Percentiles rank a stretch among this genome's conserved stretches.
phyloP scores from a whole-genome alignment of 768 basidiomycete species.

The Kwoniella shandongensis region DNA sequence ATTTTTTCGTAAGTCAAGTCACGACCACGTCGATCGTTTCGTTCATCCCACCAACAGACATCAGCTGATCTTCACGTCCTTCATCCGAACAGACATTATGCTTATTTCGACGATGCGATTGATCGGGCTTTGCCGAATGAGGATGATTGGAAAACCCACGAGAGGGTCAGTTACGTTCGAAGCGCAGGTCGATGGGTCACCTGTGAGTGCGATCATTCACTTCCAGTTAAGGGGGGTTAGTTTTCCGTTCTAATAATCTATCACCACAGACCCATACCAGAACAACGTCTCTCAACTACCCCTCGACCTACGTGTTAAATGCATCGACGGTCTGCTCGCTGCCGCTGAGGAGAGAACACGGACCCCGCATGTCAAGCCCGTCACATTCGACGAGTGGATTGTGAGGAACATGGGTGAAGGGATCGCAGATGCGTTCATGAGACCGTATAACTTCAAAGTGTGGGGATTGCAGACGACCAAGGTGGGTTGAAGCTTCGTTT shows the following conservation, averaged over 20 bases:
- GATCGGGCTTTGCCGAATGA: conserved; percentile 53
- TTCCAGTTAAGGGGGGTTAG: too few relatives aligned
- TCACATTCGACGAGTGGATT: conserved; percentile 55
- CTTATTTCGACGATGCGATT: conserved; percentile 55
- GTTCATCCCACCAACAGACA: too few relatives aligned
- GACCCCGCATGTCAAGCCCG: conserved; percentile 47
- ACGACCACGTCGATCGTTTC: too few relatives aligned
- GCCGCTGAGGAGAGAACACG: conserved; percentile 50
- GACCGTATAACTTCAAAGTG: conserved; percentile 56
- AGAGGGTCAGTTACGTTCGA: conserved; percentile 55
- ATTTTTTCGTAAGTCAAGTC: conserved; percentile 55
- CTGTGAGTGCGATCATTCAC: conserved; percentile 47
- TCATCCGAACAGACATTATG: conserved; percentile 48
- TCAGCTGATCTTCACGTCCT: too few relatives aligned
- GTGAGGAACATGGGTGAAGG: conserved; percentile 54
- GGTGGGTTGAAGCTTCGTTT: conserved; percentile 24
- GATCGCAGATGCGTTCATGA: conserved; percentile 55
- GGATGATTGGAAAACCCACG: conserved; percentile 55
- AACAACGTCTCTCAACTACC: conserved; percentile 55
- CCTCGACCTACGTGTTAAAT: conserved; percentile 52
- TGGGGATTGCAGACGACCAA: conserved; percentile 54
- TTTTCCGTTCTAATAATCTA: too few relatives aligned
- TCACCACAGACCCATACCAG: conserved; percentile 43
- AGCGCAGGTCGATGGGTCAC: conserved; percentile 53
- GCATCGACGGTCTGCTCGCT: conserved; percentile 54